These are phyloP conservation scores for Sclerotinia trifoliorum DNA, from an alignment of 2,329 filamentous ascomycete species.

Conservation along the genomic window DNA sequence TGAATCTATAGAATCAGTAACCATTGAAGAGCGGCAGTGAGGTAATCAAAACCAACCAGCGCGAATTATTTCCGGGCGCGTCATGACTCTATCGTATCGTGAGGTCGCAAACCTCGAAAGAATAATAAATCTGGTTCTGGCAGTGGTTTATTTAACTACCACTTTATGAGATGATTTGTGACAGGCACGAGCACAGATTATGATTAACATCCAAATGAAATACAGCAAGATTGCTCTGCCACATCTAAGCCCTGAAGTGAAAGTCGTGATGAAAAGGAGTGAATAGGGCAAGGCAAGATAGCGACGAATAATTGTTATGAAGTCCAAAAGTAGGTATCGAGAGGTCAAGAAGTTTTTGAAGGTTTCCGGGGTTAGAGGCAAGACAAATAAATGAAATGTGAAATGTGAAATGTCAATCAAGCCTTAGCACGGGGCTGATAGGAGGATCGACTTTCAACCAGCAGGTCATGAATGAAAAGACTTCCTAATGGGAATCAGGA, in stretches of 20 bases:
- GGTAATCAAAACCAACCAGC: constrained; percentile 46
- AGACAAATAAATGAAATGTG: background rate
- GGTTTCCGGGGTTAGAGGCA: constrained; percentile 4
- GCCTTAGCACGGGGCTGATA: constrained; percentile 16
- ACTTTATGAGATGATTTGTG: constrained; percentile 15
- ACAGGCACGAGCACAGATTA: constrained; percentile 22
- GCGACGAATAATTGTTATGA: constrained; percentile 4
- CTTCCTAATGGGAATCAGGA: constrained; percentile 8
- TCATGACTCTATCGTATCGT: constrained; percentile 43
- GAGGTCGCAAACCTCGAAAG: constrained; percentile 16
- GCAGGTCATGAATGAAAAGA: constrained; percentile 3
- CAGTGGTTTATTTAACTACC: constrained; percentile 9
- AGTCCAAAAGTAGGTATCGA: constrained; percentile 15
- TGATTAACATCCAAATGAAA: constrained; percentile 24
- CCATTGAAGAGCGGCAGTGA: constrained; percentile 12
- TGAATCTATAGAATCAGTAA: constrained; percentile 62
- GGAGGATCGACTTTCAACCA: constrained; percentile 14
- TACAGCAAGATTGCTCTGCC: constrained; percentile 16
- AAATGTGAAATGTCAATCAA: background rate
- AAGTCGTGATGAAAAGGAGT: constrained; percentile 15
- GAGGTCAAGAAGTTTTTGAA: background rate
- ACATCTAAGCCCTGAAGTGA: constrained; percentile 16
- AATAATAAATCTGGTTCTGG: constrained; percentile 10
- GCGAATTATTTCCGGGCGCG: constrained; percentile 55
- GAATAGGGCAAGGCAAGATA: background rate